Percentiles rank a stretch among this genome's conserved stretches.
phyloP scores from a whole-genome alignment of 768 basidiomycete genomes.

The Termitomyces titanicus region DNA sequence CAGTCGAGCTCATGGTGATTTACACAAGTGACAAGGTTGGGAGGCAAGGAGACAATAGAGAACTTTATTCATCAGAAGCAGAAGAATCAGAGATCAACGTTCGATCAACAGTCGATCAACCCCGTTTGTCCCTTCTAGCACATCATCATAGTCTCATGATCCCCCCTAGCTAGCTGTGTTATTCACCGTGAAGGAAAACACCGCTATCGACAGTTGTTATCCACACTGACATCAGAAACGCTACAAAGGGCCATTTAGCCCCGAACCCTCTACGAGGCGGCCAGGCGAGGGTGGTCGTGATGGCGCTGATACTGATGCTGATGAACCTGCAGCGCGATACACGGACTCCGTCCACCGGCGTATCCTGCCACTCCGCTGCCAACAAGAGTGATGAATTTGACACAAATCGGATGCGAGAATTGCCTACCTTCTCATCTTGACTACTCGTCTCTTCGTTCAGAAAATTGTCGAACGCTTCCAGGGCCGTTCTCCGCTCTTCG shows the following conservation, averaged over 20 bases:
- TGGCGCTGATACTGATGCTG: neutral
- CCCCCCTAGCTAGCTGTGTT: no score
- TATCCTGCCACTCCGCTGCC: slow-evolving; percentile 22
- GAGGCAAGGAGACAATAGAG: neutral
- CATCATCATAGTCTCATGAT: no score
- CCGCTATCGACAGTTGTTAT: no score
- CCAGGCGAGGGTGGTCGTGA: slow-evolving; percentile 1
- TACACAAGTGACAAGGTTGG: neutral
- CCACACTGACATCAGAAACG: neutral
- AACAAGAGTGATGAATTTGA: neutral
- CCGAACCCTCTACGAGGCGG: neutral
- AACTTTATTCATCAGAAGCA: neutral
- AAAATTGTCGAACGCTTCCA: slow-evolving; percentile 58
- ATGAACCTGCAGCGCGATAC: slow-evolving; percentile 17
- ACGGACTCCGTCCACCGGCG: slow-evolving; percentile 33
- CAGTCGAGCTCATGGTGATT: slow-evolving; percentile 9
- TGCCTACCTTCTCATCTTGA: slow-evolving; percentile 18
- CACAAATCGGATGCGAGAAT: neutral
- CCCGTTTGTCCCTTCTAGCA: neutral
- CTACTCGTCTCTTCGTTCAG: slow-evolving; percentile 40
- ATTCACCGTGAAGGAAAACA: no score
- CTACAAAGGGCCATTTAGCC: neutral
- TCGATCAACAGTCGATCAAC: no score
- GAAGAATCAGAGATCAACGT: slow-evolving; percentile 2
- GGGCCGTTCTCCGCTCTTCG: slow-evolving; percentile 50